A percentile compares a stretch with the other conserved stretches of the same genome.
phyloP scores from a whole-genome alignment of 768 basidiomycete genomes.

The Pleurotus cornucopiae region DNA sequence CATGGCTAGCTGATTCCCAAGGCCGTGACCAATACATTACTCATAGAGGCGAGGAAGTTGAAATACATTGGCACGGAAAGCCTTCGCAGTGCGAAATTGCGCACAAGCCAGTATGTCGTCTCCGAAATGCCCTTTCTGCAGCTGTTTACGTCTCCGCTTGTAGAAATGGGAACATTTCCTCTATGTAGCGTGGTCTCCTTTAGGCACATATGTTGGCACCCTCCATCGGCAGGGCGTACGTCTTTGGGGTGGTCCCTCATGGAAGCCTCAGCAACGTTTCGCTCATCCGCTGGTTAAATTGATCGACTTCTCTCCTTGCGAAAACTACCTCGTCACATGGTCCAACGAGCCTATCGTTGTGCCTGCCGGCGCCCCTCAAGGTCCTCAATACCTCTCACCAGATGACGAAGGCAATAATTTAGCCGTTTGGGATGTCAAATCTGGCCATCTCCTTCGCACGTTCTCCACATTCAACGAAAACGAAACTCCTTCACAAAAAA shows the following conservation, averaged over 20 bases:
- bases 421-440: constrained; percentile 98
- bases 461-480: constrained; percentile 65
- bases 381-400: constrained; percentile 81
- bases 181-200: constrained; percentile 95
- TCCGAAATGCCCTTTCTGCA: constrained; percentile 1
- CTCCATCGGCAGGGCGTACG: constrained; percentile 94
- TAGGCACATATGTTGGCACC: constrained; percentile 92
- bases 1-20: constrained; percentile 89
- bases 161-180: constrained; percentile 94
- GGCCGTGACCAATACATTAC: constrained; percentile 96
- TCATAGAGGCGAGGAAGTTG: constrained; percentile 87
- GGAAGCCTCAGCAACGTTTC: constrained; percentile 85
- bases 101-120: constrained; percentile 62
- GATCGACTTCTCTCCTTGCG: constrained; percentile 96
- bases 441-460: constrained; percentile 87
- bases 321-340: constrained; percentile 96
- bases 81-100: constrained; percentile 82
- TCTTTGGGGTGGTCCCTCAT: constrained; percentile 91
- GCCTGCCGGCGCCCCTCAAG: constrained; percentile 74
- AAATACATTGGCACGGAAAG: constrained; percentile 90
- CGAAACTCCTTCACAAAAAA: constrained; percentile 57
- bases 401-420: constrained; percentile 97
- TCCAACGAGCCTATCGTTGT: constrained; percentile 91
- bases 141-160: constrained; percentile 8
- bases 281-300: constrained; percentile 94